Evolutionary conservation across 768 basidiomycete genomes (phyloP), one percentile per base, ranked within the genome.

Genomic region (Amanita inopinata): DNA sequence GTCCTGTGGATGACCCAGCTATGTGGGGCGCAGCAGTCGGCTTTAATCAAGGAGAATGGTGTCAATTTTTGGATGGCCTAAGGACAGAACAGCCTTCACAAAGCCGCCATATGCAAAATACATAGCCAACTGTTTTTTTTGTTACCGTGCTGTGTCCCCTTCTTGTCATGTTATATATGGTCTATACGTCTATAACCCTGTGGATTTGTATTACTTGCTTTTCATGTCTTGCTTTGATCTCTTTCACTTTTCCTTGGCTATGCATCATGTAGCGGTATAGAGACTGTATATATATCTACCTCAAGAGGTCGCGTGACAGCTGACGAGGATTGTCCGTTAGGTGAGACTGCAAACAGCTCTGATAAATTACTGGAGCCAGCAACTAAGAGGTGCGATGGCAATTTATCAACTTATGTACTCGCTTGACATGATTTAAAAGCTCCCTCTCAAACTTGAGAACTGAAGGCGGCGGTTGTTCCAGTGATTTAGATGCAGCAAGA

Each of bases 21-120:
- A 79, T 85, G 67, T 88, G 84, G 83, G 83, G 83, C 32, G 71
- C 83, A 11, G 73, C 78, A 27, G 71, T 79, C 38, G 80, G 80
- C 12, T 82, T 88, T 54, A 83, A 76, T 43, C 79, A 83, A 50
- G 76, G 78, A 30, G 85, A 87, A 60, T 87, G 85, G 80, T 67
- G 65, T 2, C 67, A 69, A 41, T 67, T 71, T 45, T 60, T 86
- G 60, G 78, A 83, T 46, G 79, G 73, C 33, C 69, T 84, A 60
- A 69, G 77, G 53, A 71, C 75, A 20, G 65, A 67, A 22, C 51
- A 56, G 28, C 32, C 53, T 15, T 19, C 55, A 17, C 49, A 53
- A 27, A 51, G 56, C 39, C 63, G 66, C 36, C 68, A 67, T 50
- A 38, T 61, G 38, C 64, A 60, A 38, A 50, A 49, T 38, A 59